Evolutionary conservation across 495 filamentous ascomycete genomes (phyloP), one percentile per base, ranked within the genome.

Genomic region (Penicillium psychrofluorescens): DNA sequence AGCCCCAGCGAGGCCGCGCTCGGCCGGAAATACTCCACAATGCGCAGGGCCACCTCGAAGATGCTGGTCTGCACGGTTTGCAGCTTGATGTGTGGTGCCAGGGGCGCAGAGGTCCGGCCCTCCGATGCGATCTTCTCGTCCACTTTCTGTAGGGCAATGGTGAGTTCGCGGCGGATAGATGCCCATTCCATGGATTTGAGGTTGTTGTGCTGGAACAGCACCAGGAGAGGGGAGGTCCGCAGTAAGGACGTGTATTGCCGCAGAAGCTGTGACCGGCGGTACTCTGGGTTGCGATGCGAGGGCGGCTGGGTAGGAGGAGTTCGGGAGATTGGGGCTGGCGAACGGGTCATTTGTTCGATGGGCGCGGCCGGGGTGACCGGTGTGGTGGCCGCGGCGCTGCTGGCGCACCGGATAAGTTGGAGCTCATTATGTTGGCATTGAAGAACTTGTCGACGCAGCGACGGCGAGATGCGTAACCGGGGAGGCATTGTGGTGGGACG

Each of bases 131-230:
- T 71, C 49, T 75, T 63, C 36, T 75, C 69, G 53, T 88, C 83
- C 2, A 87, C 78, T 40, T 82, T 86, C 16, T 63, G 56, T 11
- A 97, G 61, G 1, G 88, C 89, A 6, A 66, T 65, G 15, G 64
- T 61, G 13, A 98, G 68, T 67, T 97, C 94, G 43, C 92, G 82
- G 42, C 92, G 77, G 44, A 98, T 78, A 10, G 82, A 81, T 28
- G 80, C 74, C 91, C 90, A 95, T 77, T 98, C 92, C 34, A 74
- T 70, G 5, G 90, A 80, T 41, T 83, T 85, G 40, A 98, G 71
- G 64, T 96, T 97, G 76, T 90, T 95, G 76, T 97, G 92, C 67
- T 97, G 91, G 75, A 98, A 91, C 55, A 97, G 71, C 46, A 98
- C 77, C 57, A 95, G 83, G 16, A 97, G 67, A 36, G 92, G 90